phyloP scores from a whole-genome alignment of 805 yeast species.

The Barnettozyma wickerhamii region DNA sequence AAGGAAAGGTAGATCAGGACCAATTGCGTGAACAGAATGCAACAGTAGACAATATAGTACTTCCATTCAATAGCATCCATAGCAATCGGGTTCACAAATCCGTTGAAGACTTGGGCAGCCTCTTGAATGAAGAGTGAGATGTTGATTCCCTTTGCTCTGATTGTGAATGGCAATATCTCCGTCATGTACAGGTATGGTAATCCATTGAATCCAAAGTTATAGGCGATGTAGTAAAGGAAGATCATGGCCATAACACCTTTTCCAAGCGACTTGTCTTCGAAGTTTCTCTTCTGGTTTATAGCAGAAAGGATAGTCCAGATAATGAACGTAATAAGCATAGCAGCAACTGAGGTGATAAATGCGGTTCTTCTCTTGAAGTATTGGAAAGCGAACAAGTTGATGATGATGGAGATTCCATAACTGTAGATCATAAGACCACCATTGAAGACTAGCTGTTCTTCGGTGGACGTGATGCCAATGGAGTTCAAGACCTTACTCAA shows the following conservation, averaged over 20 bases:
- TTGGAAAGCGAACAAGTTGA: constrained; percentile 23
- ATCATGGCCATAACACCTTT: constrained; percentile 46
- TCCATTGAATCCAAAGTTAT: constrained; percentile 39
- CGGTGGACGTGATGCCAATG: constrained; percentile 44
- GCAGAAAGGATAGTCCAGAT: constrained; percentile 44
- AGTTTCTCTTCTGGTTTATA: constrained; percentile 34
- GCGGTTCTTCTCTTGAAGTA: constrained; percentile 31
- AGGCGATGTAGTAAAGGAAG: constrained; percentile 37
- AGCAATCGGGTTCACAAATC: constrained; percentile 33
- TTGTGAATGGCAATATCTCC: constrained; percentile 31
- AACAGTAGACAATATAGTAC: constrained; percentile 31
- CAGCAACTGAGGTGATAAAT: no score
- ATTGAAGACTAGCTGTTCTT: constrained; percentile 42
- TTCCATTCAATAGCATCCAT: constrained; percentile 32
- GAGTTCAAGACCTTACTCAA: constrained; percentile 43
- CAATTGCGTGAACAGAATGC: no score
- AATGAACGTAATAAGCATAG: constrained; percentile 33
- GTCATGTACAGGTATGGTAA: constrained; percentile 41
- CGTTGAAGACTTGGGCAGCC: constrained; percentile 24
- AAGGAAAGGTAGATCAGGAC: no score
- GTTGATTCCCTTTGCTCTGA: constrained; percentile 25
- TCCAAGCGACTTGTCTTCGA: constrained; percentile 34
- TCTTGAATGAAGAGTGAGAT: constrained; percentile 15
- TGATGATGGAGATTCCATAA: constrained; percentile 28
- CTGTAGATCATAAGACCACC: constrained; percentile 45